These are phyloP conservation scores for Diaporthe sp. DNA, from an alignment of 2,329 filamentous ascomycete species.

Conservation along the genomic window DNA sequence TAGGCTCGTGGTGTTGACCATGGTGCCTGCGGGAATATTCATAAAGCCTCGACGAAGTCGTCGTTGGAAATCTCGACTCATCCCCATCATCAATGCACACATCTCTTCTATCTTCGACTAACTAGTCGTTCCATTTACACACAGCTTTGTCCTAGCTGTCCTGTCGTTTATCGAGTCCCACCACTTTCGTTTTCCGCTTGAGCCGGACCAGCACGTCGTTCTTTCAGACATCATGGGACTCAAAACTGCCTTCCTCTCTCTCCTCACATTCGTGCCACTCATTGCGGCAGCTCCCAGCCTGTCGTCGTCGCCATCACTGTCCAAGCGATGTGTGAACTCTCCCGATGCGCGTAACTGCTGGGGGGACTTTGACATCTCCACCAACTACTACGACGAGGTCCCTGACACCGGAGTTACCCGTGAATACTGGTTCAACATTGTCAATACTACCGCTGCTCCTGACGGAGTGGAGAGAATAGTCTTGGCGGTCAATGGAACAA, in stretches of 20 bases:
- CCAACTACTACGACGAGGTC: constrained; percentile 51
- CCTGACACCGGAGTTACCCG: constrained; percentile 58
- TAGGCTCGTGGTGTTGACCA: constrained; percentile 13
- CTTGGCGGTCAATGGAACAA: constrained; percentile 55
- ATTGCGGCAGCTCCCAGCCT: constrained; percentile 22
- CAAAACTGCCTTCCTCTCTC: constrained; percentile 21
- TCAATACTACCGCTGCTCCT: constrained; percentile 51
- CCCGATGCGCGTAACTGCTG: constrained; percentile 49
- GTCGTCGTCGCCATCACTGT: constrained; percentile 1
- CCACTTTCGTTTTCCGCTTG: constrained; percentile 4
- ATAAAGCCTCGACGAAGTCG: constrained; percentile 29
- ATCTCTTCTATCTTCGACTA: not conserved
- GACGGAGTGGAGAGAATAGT: constrained; percentile 54
- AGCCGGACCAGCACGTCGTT: not conserved
- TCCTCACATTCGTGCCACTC: constrained; percentile 30
- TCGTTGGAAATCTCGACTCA: not conserved
- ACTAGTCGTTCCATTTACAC: not conserved
- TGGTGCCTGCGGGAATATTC: not conserved
- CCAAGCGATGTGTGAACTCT: constrained; percentile 45
- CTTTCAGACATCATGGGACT: constrained; percentile 30
- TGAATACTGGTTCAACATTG: constrained; percentile 51
- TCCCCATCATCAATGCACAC: constrained; percentile 6
- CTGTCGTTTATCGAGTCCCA: not conserved
- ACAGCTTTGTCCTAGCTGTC: constrained; percentile 11
- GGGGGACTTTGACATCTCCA: constrained; percentile 58